A percentile compares a stretch with the other conserved stretches of the same genome.
phyloP scores from a whole-genome alignment of 148 eudicot species.

The Heliamphora exappendiculata region DNA sequence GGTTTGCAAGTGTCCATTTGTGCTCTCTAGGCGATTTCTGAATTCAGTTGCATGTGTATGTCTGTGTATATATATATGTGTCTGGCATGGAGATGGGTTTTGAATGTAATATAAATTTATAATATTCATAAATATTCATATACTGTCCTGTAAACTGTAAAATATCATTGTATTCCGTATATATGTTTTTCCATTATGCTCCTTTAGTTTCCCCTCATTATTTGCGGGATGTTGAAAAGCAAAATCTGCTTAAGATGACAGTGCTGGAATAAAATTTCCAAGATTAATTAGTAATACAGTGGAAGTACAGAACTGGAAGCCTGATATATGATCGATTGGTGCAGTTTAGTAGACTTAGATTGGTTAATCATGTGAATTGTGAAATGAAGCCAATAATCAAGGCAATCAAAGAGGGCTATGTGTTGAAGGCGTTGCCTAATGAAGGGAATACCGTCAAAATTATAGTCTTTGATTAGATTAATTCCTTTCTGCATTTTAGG shows the following conservation, averaged over 20 bases:
- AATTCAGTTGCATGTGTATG: not conserved
- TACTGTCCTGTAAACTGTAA: too few relatives aligned
- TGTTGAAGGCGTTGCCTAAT: not conserved
- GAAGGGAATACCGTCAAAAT: not conserved
- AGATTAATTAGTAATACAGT: not conserved
- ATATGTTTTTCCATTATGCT: not conserved
- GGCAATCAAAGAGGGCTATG: not conserved
- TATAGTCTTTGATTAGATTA: too few relatives aligned
- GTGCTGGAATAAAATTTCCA: not conserved
- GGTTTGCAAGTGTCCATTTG: constrained; percentile 29
- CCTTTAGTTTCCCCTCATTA: not conserved
- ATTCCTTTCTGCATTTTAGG: too few relatives aligned
- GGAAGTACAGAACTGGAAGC: not conserved
- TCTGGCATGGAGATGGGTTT: not conserved
- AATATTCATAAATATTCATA: too few relatives aligned
- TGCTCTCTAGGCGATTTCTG: not conserved
- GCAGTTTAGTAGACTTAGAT: not conserved
- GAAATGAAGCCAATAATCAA: not conserved
- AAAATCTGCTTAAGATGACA: not conserved
- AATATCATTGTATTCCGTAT: not conserved
- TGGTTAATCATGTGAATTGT: not conserved
- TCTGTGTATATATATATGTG: not conserved
- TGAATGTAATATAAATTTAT: not conserved
- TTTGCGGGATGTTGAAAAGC: not conserved
- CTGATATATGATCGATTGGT: not conserved